Percentiles rank a stretch among this genome's conserved stretches.
These are phyloP conservation scores for Lichtheimia hyalospora DNA, from an alignment of 371 early-diverging fungal genomes.

Conservation along the genomic window DNA sequence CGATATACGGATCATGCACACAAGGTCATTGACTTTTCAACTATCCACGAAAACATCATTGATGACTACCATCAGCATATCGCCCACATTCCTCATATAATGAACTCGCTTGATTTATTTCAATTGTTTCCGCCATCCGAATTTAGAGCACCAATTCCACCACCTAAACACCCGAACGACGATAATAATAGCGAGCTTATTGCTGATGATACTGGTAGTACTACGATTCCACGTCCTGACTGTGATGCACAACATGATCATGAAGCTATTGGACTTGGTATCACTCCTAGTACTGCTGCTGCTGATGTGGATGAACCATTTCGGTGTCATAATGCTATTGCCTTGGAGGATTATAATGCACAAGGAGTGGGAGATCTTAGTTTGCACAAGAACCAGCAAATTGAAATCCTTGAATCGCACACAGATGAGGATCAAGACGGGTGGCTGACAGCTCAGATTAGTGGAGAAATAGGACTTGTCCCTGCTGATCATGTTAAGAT, in stretches of 20 bases:
- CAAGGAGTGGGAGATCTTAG: background rate
- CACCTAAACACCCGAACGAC: background rate
- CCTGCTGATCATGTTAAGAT: background rate
- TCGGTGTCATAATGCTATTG: background rate
- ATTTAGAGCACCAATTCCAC: background rate
- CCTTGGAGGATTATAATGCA: background rate
- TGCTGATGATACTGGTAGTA: too few relatives aligned
- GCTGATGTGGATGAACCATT: too few relatives aligned
- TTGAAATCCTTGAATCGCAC: background rate
- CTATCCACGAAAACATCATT: background rate
- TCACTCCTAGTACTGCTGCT: background rate
- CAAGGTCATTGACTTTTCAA: background rate
- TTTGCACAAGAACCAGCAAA: background rate
- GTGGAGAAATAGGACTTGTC: background rate
- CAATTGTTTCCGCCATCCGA: background rate
- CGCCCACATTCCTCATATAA: background rate
- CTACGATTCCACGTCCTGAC: too few relatives aligned
- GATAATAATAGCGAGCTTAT: background rate
- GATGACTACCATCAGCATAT: background rate
- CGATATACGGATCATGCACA: background rate
- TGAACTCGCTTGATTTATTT: background rate
- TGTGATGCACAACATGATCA: background rate
- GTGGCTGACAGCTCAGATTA: background rate
- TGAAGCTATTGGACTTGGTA: background rate
- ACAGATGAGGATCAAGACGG: background rate